phyloP scores from a whole-genome alignment of 768 basidiomycete species.

The Porphyrellus cyaneotinctus region DNA sequence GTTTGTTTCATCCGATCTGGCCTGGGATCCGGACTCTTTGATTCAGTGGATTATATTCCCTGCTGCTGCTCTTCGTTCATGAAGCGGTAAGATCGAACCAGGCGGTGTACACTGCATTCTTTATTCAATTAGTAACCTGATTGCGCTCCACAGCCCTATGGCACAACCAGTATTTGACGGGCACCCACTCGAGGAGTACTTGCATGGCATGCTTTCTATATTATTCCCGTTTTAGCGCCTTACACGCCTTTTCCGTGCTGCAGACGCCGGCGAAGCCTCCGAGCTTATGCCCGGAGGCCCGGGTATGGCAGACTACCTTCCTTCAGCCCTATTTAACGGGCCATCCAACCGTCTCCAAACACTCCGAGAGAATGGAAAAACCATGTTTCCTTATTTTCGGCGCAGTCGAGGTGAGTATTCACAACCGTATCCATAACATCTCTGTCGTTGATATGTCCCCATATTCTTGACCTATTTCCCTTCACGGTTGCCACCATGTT shows the following conservation, averaged over 20 bases:
- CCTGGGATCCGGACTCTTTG: too few relatives aligned
- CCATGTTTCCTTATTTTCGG: conserved; percentile 23
- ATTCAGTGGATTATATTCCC: too few relatives aligned
- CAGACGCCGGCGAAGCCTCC: conserved; percentile 58
- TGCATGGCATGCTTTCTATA: conserved; percentile 45
- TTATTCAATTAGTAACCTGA: conserved; percentile 1
- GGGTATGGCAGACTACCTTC: conserved; percentile 34
- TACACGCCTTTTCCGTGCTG: conserved; percentile 14
- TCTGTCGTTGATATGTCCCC: conserved; percentile 1
- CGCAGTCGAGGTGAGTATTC: conserved; percentile 36
- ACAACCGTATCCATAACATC: conserved; percentile 10
- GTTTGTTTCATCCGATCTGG: too few relatives aligned
- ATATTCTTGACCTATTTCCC: not conserved
- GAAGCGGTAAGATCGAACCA: too few relatives aligned
- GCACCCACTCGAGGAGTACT: conserved; percentile 70
- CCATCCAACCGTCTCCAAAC: conserved; percentile 6
- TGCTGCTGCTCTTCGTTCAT: too few relatives aligned
- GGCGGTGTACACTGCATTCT: conserved; percentile 19
- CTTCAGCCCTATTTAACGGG: conserved; percentile 17
- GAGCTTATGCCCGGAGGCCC: conserved; percentile 57
- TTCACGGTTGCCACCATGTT: conserved; percentile 10
- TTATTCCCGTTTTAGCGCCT: not conserved
- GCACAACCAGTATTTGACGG: conserved; percentile 76
- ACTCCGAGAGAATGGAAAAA: conserved; percentile 26
- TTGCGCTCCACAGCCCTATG: conserved; percentile 39